A percentile compares a stretch with the other conserved stretches of the same genome.
Conservation (phyloP, 225 moss, liverwort and hornwort genomes). For the Antitrichia curtipendula region DNA sequence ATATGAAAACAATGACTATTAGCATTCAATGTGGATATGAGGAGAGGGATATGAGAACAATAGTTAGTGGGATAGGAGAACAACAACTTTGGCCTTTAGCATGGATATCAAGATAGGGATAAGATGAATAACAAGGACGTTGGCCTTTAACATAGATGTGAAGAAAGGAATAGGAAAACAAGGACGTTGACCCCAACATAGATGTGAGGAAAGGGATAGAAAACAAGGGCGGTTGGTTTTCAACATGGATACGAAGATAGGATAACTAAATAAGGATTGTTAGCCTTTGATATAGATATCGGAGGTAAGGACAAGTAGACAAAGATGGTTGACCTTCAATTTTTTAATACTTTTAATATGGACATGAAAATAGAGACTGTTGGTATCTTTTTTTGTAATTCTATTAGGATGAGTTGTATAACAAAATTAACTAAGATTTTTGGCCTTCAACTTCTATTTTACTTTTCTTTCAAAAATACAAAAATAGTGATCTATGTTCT, state of each 20-base stretch:
- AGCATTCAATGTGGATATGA: too few relatives aligned
- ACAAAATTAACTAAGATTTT: not conserved
- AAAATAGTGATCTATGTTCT: not conserved
- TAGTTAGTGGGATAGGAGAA: not conserved
- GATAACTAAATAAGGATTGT: too few relatives aligned
- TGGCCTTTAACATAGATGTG: not conserved
- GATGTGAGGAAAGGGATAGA: rapidly evolving
- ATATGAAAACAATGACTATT: not conserved
- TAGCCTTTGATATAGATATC: not conserved
- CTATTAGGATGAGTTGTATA: not conserved
- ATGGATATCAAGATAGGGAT: not conserved
- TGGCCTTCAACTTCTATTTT: not conserved
- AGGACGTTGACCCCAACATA: too few relatives aligned
- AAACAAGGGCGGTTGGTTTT: rapidly evolving
- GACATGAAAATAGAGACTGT: rapidly evolving
- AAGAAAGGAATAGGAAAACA: not conserved
- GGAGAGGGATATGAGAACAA: rapidly evolving
- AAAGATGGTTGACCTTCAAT: too few relatives aligned
- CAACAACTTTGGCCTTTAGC: rapidly evolving
- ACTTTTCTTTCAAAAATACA: not conserved
- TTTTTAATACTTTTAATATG: not conserved
- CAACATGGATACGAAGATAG: not conserved
- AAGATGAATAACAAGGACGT: not conserved
- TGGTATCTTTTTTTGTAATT: not conserved
- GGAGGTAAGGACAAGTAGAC: rapidly evolving